A percentile compares a stretch with the other conserved stretches of the same genome.
These are phyloP conservation scores for Colletotrichum sp. DNA, from an alignment of 2,329 filamentous ascomycete genomes.

Conservation along the genomic window DNA sequence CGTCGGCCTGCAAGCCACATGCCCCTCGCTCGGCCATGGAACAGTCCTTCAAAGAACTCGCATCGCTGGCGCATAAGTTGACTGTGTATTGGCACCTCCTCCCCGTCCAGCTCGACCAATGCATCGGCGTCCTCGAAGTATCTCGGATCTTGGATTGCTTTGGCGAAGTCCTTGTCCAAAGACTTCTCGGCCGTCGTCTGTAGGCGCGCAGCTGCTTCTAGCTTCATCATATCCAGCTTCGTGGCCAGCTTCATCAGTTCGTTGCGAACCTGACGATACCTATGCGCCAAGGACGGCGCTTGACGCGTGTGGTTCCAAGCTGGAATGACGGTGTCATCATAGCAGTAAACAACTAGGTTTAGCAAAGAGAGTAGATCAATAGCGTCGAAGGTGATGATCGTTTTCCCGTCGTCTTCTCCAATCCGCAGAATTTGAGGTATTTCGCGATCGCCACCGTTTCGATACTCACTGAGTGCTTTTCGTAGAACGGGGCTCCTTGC, in stretches of 20 bases:
- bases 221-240: constrained; percentile 69
- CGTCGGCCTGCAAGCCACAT: constrained; percentile 80
- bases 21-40: constrained; percentile 85
- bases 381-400: constrained; percentile 67
- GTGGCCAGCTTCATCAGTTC: constrained; percentile 90
- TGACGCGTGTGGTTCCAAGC: constrained; percentile 84
- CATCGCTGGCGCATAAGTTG: constrained; percentile 81
- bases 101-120: constrained; percentile 77
- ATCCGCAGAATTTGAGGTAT: constrained; percentile 67
- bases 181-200: constrained; percentile 70
- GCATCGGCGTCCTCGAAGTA: constrained; percentile 86
- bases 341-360: constrained; percentile 80
- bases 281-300: constrained; percentile 67
- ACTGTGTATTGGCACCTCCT: constrained; percentile 77
- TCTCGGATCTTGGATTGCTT: constrained; percentile 68
- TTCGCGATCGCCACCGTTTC: constrained; percentile 56
- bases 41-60: constrained; percentile 90
- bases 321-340: constrained; percentile 80
- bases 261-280: constrained; percentile 79
- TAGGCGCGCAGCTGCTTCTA: constrained; percentile 80
- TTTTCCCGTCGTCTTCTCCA: constrained; percentile 52
- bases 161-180: constrained; percentile 72
- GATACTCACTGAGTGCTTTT: constrained; percentile 62
- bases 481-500: constrained; percentile 76
- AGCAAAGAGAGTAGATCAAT: constrained; percentile 80